Evolutionary conservation across 768 basidiomycete genomes (phyloP).

Genomic region (Xerocomellus chrysenteron): DNA sequence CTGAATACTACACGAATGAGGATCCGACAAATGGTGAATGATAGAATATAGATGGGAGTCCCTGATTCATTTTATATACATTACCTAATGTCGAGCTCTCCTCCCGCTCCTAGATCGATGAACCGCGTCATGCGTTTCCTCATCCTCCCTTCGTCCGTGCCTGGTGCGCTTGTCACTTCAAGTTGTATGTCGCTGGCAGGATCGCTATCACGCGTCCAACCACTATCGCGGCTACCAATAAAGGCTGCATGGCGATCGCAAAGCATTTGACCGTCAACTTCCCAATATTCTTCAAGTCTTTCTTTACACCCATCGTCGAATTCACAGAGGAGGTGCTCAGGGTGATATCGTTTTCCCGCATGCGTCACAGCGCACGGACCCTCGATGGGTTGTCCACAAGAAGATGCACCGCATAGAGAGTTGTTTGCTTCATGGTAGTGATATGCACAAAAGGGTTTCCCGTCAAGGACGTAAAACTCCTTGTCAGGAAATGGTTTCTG

Average conservation of each 20-base stretch:
- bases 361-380: slow-evolving; percentile 90
- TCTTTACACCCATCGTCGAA: slow-evolving; percentile 53
- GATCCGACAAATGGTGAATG: slow-evolving; percentile 17
- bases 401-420: slow-evolving; percentile 76
- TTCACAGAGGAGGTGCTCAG: slow-evolving; percentile 86
- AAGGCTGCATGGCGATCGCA: slow-evolving; percentile 75
- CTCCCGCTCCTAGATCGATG: slow-evolving; percentile 58
- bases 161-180: slow-evolving; percentile 4
- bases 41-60: slow-evolving; percentile 23
- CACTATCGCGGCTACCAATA: slow-evolving; percentile 25
- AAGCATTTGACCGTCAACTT: slow-evolving; percentile 80
- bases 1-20: slow-evolving; percentile 18
- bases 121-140: slow-evolving; percentile 79
- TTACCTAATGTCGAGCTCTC: slow-evolving; percentile 33
- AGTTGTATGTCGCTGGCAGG: slow-evolving; percentile 1
- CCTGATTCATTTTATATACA: slow-evolving; percentile 18
- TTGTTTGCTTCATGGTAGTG: slow-evolving; percentile 93
- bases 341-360: slow-evolving; percentile 78
- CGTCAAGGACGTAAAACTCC: slow-evolving; percentile 88
- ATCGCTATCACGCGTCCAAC: slow-evolving; percentile 21
- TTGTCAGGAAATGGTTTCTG: slow-evolving; percentile 90
- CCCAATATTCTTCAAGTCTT: slow-evolving; percentile 82
- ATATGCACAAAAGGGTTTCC: slow-evolving; percentile 86
- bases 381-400: slow-evolving; percentile 88
- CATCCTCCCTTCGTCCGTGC: slow-evolving; percentile 47